Conservation (phyloP, 257 asterid genomes). For the Eucommia ulmoides region DNA sequence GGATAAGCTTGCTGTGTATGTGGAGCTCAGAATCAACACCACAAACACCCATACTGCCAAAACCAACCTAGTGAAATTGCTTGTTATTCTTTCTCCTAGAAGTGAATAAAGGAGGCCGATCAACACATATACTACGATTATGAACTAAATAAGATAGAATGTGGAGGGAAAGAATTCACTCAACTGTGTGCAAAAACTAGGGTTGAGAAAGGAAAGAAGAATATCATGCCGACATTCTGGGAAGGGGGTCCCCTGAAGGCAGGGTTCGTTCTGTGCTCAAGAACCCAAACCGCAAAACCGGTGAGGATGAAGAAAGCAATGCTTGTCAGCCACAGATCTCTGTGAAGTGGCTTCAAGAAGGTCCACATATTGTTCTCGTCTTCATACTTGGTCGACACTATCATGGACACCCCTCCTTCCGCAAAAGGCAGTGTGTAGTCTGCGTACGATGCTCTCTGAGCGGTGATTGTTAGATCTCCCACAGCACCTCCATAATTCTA, state of each 20-base stretch:
- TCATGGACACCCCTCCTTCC: neutral
- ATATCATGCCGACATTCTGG: neutral
- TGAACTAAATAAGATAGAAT: too few relatives aligned
- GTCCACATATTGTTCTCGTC: neutral
- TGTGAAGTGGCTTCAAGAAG: neutral
- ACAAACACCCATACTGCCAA: neutral
- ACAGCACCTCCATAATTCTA: neutral
- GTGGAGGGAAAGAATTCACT: too few relatives aligned
- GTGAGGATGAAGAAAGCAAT: neutral
- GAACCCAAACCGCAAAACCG: neutral
- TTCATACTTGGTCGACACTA: neutral
- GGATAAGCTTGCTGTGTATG: neutral
- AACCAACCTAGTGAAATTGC: neutral
- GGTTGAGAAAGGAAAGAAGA: neutral
- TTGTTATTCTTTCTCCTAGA: neutral
- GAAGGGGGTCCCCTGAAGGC: neutral
- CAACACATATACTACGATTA: too few relatives aligned
- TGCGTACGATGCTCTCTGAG: neutral
- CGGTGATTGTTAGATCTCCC: conserved; percentile 5
- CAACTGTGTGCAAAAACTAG: neutral
- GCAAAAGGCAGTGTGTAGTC: neutral
- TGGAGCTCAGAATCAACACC: neutral
- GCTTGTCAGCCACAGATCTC: neutral
- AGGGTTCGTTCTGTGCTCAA: neutral
- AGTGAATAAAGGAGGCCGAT: too few relatives aligned